Conservation (phyloP, 2,329 filamentous ascomycete genomes). For the Phoma herbarum region DNA sequence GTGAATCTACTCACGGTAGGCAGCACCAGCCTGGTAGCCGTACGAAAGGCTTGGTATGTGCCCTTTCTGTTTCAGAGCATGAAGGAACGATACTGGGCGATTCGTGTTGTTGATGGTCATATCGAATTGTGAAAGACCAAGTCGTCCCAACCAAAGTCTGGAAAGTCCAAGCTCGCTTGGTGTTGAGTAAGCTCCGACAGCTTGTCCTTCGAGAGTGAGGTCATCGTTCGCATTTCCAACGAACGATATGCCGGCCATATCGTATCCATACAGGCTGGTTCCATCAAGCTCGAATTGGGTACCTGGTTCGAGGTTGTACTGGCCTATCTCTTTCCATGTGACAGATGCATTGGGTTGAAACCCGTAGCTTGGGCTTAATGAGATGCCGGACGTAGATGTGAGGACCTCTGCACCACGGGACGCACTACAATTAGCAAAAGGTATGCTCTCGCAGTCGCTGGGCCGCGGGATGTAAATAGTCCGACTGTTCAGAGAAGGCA, state of each 20-base stretch:
- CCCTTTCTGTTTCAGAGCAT: slow-evolving; percentile 61
- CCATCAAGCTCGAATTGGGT: slow-evolving; percentile 64
- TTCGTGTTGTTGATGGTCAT: background rate
- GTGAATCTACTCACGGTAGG: slow-evolving; percentile 62
- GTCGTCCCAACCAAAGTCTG: slow-evolving; percentile 56
- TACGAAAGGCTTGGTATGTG: slow-evolving; percentile 76
- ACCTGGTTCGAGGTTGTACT: slow-evolving; percentile 67
- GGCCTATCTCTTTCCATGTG: slow-evolving; percentile 67
- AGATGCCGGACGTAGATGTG: background rate
- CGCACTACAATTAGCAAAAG: background rate
- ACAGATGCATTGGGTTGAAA: slow-evolving; percentile 6
- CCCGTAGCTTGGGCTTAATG: background rate
- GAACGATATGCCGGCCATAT: slow-evolving; percentile 53
- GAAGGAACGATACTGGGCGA: slow-evolving; percentile 59
- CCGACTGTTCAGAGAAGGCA: slow-evolving; percentile 32
- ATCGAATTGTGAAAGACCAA: slow-evolving; percentile 55
- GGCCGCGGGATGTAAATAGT: slow-evolving; percentile 24
- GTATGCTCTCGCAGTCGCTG: slow-evolving; percentile 1
- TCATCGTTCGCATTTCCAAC: slow-evolving; percentile 49
- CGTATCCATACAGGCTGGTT: slow-evolving; percentile 71
- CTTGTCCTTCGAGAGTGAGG: background rate
- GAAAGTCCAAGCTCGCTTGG: slow-evolving; percentile 51
- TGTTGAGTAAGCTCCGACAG: slow-evolving; percentile 45
- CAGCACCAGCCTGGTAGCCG: slow-evolving; percentile 77
- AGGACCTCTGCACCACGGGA: slow-evolving; percentile 3